Evolutionary conservation across 179 eudicot genomes (phyloP).

Genomic region (Spergularia azorica): DNA sequence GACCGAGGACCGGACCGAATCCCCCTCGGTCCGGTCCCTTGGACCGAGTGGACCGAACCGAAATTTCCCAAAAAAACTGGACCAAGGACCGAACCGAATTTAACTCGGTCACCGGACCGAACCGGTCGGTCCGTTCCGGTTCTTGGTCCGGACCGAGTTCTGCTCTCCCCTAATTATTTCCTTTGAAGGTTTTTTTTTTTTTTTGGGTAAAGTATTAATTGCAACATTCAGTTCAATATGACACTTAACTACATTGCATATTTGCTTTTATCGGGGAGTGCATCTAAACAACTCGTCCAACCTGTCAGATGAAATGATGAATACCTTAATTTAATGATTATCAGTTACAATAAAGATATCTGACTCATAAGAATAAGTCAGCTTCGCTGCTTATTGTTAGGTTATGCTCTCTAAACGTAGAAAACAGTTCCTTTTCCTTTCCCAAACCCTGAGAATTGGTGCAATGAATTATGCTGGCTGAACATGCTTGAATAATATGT

Average conservation of each 20-base stretch:
- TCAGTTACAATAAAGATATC: too few relatives aligned
- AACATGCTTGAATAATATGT: constrained; percentile 15
- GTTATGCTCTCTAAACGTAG: background rate
- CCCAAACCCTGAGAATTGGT: background rate
- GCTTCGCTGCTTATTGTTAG: background rate
- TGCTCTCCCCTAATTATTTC: too few relatives aligned
- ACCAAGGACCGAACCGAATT: too few relatives aligned
- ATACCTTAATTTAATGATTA: too few relatives aligned
- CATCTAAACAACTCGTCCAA: background rate
- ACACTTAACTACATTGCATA: background rate
- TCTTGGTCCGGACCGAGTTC: too few relatives aligned
- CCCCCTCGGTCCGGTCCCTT: too few relatives aligned
- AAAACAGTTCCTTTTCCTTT: background rate
- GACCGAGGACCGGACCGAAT: too few relatives aligned
- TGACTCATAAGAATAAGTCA: background rate
- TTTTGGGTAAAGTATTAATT: background rate
- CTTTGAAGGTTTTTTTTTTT: too few relatives aligned
- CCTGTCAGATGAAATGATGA: background rate
- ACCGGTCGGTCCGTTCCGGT: too few relatives aligned
- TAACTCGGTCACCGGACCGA: too few relatives aligned
- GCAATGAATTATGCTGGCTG: constrained; percentile 14
- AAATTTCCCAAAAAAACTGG: too few relatives aligned
- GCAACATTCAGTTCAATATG: background rate
- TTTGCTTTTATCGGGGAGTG: background rate
- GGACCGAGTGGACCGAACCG: too few relatives aligned